phyloP scores from a whole-genome alignment of 495 filamentous ascomycete genomes.

The Tetracladium setigerum region DNA sequence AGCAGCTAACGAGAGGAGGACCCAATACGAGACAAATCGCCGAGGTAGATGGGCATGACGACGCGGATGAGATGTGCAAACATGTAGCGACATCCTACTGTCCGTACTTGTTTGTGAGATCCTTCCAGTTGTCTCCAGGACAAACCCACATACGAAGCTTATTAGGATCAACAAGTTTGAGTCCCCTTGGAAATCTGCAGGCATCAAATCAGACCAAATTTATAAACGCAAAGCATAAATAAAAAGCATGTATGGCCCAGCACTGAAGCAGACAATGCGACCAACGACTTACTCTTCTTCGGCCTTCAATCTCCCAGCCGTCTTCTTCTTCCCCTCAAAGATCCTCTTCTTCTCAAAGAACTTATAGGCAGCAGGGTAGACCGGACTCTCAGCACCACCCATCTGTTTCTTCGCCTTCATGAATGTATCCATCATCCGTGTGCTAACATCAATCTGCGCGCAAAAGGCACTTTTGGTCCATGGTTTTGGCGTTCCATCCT shows the following conservation, averaged over 20 bases:
- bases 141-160: not conserved
- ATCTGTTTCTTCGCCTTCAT: conserved; percentile 36
- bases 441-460: conserved; percentile 27
- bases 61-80: too few species aligned
- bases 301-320: conserved; percentile 39
- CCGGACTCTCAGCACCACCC: conserved; percentile 30
- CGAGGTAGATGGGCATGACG: too few species aligned
- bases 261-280: too few species aligned
- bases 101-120: conserved; percentile 4
- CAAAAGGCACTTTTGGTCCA: conserved; percentile 42
- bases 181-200: not conserved
- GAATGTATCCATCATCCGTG: conserved; percentile 37
- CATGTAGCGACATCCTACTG: conserved; percentile 3
- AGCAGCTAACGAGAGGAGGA: too few species aligned
- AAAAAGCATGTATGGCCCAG: not conserved
- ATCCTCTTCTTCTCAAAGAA: conserved; percentile 55
- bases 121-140: not conserved
- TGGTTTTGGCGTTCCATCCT: conserved; percentile 8
- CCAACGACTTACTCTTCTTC: conserved; percentile 31
- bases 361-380: conserved; percentile 45
- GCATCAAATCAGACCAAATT: not conserved
- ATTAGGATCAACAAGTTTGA: not conserved
- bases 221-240: not conserved
- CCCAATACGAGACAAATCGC: too few species aligned
- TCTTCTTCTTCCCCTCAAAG: conserved; percentile 46